A percentile compares a stretch with the other conserved stretches of the same genome.
phyloP scores from a whole-genome alignment of 176 grass and related monocot species.

The Bolboschoenus planiculmis region DNA sequence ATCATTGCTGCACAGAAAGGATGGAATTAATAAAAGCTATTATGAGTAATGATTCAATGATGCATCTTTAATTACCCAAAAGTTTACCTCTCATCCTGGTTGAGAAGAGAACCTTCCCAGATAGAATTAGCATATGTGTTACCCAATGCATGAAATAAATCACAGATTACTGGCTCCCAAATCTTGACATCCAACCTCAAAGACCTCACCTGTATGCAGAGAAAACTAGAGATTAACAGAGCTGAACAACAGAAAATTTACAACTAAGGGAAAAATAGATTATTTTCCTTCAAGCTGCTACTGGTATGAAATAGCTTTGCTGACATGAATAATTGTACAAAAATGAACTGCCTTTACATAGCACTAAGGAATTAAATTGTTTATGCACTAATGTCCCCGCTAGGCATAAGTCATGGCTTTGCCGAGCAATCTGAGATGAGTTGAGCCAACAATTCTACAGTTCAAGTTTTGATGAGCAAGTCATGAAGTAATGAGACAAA shows the following conservation, averaged over 20 bases:
- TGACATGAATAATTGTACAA: background rate
- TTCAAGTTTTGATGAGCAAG: background rate
- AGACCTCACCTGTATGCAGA: conserved; percentile 73
- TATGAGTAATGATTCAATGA: conserved; percentile 6
- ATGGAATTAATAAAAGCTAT: conserved; percentile 10
- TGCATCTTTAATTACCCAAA: background rate
- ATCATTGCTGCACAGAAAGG: conserved; percentile 45
- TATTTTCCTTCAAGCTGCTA: background rate
- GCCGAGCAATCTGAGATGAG: background rate
- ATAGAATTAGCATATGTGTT: conserved; percentile 87
- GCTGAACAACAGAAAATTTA: background rate
- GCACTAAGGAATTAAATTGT: background rate
- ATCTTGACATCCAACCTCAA: conserved; percentile 89
- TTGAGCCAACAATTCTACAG: background rate
- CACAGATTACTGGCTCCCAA: conserved; percentile 80
- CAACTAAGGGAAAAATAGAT: background rate
- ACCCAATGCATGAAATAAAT: conserved; percentile 80
- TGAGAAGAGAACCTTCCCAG: conserved; percentile 84
- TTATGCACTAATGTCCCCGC: background rate
- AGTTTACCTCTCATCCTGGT: conserved; percentile 58
- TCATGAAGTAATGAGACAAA: background rate
- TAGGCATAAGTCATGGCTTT: background rate
- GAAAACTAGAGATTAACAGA: background rate
- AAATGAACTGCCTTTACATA: background rate
- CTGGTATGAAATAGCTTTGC: background rate